These are phyloP conservation scores for Smithsoniella earleae DNA, from an alignment of 163 green algal species.

Conservation along the genomic window DNA sequence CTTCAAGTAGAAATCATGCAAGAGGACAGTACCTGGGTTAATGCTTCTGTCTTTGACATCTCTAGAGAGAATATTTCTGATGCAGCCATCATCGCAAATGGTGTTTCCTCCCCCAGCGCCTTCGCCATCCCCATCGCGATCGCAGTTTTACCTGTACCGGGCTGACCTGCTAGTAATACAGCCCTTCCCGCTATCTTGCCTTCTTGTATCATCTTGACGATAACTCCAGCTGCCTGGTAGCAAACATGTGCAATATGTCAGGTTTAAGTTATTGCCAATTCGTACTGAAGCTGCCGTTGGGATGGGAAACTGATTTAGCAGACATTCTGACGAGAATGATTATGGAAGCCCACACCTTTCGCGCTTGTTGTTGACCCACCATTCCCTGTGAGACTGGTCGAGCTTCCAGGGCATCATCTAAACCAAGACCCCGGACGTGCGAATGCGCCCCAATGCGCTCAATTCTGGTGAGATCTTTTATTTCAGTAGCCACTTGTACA, in stretches of 20 bases:
- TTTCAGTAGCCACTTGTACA: constrained; percentile 34
- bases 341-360: constrained; percentile 59
- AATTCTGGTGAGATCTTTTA: constrained; percentile 86
- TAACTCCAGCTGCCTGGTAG: constrained; percentile 82
- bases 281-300: not conserved
- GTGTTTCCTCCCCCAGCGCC: constrained; percentile 90
- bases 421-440: constrained; percentile 90
- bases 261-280: not conserved
- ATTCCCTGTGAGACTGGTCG: constrained; percentile 88
- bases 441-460: constrained; percentile 95
- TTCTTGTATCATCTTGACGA: constrained; percentile 91
- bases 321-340: not conserved
- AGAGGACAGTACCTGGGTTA: constrained; percentile 74
- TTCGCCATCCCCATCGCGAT: constrained; percentile 99
- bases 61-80: constrained; percentile 98
- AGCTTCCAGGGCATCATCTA: constrained; percentile 91
- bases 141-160: constrained; percentile 95
- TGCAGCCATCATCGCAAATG: constrained; percentile 95
- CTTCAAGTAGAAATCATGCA: not conserved
- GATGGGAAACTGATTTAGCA: not conserved
- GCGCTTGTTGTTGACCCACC: constrained; percentile 82
- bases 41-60: constrained; percentile 96
- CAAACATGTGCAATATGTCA: not conserved
- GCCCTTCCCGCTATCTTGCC: constrained; percentile 91
- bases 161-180: constrained; percentile 90